Base-by-base conservation (phyloP, 768 basidiomycete species). In the Rhizopogon salebrosus region DNA sequence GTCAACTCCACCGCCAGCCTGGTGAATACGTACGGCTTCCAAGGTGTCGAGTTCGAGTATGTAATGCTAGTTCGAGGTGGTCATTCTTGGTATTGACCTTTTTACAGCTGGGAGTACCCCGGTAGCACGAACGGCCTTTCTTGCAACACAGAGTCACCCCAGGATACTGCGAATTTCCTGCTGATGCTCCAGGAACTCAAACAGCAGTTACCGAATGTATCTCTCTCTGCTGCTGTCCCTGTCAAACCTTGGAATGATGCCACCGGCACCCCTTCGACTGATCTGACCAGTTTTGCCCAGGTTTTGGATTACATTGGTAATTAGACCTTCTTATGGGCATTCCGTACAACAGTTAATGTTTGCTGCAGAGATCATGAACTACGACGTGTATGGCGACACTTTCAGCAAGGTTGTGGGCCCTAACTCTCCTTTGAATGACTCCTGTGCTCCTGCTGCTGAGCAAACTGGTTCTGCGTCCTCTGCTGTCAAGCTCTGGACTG, bases 31-130 rank as follows among this genome's bases (percentile, higher is more conserved):
- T 82, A 84, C 58, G 59, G 74, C 0, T 70, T 89, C 14, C 75
- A 80, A 57, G 85, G 85, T n/a, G 68, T 87, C 39, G 84, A 87
- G 58, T 82, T 87, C 51, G 85, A 86, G 84, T 84, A 62, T 37
- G 82, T 71, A 20, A 22, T 40, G 42, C 4, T 31, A 0, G 6
- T 1, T 2, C n/a, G 6, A 36, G 6, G 23, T 14, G 6, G 39
- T 26, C 45, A 16, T 45, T 13, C 52, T 60, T 18, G 61, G 16
- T 22, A 1, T 4, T 18, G 27, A 1, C n/a, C n/a, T 39, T 53
- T 40, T 40, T 41, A 51, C 54, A 89, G 89, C 63, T 93, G 91
- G 92, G 92, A 94, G 66, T 95, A 91, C 64, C 93, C 92, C 35
- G 80, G 75, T 36, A 46, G 45, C 7, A 70, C 70, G 10, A 72